These are phyloP conservation scores for Allium cepa DNA, from an alignment of 106 monocot genomes.

Conservation along the genomic window DNA sequence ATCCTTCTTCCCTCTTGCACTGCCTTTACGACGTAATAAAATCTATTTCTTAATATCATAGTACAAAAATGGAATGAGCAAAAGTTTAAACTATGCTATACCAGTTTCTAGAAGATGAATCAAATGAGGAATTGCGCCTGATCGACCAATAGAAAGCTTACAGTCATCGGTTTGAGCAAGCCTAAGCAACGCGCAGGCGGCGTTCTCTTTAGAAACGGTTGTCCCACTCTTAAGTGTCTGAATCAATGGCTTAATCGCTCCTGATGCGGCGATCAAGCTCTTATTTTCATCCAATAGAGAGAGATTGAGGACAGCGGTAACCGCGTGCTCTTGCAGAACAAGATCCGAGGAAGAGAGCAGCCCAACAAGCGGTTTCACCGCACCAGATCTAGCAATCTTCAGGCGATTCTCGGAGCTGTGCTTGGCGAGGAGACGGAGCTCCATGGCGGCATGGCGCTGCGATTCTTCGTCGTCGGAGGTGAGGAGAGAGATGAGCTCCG, in stretches of 20 bases:
- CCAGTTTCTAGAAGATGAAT: constrained; percentile 41
- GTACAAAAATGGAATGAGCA: background rate
- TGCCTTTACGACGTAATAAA: background rate
- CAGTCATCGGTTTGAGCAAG: constrained; percentile 39
- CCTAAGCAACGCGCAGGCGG: constrained; percentile 52
- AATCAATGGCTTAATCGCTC: constrained; percentile 45
- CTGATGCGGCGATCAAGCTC: constrained; percentile 38
- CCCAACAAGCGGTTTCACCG: constrained; percentile 35
- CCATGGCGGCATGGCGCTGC: constrained; percentile 40
- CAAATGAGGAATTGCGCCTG: constrained; percentile 51
- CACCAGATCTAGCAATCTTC: constrained; percentile 41
- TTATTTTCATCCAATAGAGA: constrained; percentile 57
- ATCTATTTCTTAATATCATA: background rate
- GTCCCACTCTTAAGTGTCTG: constrained; percentile 32
- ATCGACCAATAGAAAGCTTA: constrained; percentile 36
- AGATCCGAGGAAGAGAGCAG: constrained; percentile 43
- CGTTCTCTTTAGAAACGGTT: constrained; percentile 41
- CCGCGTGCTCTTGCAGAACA: constrained; percentile 34
- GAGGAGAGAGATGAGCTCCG: constrained; percentile 32
- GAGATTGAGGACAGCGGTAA: constrained; percentile 44
- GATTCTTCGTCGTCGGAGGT: constrained; percentile 30
- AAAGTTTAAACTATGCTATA: constrained; percentile 4
- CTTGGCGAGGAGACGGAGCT: constrained; percentile 51
- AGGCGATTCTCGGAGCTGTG: constrained; percentile 42
- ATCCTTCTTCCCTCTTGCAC: constrained; percentile 43